These are phyloP conservation scores for Fusarium liriodendri DNA, from an alignment of 2,329 filamentous ascomycete species.

Conservation along the genomic window DNA sequence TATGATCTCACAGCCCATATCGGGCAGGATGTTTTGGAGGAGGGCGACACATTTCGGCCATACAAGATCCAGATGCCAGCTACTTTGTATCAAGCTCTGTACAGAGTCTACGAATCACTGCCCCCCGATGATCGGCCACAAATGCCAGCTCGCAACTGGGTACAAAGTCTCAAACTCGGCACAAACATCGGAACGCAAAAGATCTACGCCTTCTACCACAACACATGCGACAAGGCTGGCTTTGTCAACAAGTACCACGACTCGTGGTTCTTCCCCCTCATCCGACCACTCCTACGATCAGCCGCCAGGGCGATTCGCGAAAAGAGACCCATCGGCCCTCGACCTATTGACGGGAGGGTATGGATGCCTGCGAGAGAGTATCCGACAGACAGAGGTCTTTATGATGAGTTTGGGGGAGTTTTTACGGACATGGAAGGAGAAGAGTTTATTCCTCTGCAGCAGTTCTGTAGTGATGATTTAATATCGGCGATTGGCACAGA, in stretches of 20 bases:
- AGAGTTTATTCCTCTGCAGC: neutral
- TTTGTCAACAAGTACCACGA: constrained; percentile 35
- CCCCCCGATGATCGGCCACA: neutral
- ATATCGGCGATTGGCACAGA: neutral
- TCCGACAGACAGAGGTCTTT: neutral
- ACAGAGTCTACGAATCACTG: constrained; percentile 21
- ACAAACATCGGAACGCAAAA: constrained; percentile 39
- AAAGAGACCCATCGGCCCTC: constrained; percentile 8
- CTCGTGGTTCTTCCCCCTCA: constrained; percentile 36
- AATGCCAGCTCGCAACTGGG: constrained; percentile 18
- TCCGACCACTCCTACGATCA: constrained; percentile 13
- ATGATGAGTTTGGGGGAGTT: constrained; percentile 28
- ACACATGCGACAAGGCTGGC: constrained; percentile 36
- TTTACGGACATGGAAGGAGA: constrained; percentile 6
- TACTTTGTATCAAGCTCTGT: constrained; percentile 6
- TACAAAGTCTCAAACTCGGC: constrained; percentile 20
- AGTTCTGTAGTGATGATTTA: constrained; percentile 3
- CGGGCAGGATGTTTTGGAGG: constrained; percentile 13
- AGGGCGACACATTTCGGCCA: constrained; percentile 9
- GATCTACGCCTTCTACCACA: constrained; percentile 42
- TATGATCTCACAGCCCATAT: constrained; percentile 54
- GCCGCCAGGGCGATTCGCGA: constrained; percentile 4
- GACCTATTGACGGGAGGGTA: constrained; percentile 28
- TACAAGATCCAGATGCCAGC: constrained; percentile 39
- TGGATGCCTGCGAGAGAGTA: constrained; percentile 26